Evolutionary conservation across 345 rosid species (phyloP).

Genomic region (Brassica nigra): DNA sequence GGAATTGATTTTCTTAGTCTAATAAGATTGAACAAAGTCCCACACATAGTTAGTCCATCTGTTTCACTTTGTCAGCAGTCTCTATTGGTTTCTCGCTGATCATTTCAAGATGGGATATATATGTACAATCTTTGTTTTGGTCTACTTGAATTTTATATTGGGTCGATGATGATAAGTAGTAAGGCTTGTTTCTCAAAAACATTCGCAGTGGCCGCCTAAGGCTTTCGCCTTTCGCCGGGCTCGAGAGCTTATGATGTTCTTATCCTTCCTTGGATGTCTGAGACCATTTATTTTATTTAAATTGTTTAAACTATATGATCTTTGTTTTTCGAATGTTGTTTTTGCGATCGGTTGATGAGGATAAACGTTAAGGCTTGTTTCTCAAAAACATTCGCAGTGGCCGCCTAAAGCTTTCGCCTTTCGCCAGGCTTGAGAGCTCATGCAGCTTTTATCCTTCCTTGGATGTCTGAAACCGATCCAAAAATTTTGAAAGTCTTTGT

Average conservation of each 20-base stretch:
- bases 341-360: constrained; percentile 44
- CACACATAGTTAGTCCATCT: constrained; percentile 31
- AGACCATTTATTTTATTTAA: not conserved
- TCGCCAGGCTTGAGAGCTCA: constrained; percentile 61
- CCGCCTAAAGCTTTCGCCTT: constrained; percentile 81
- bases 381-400: constrained; percentile 87
- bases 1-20: constrained; percentile 5
- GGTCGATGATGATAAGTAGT: not conserved
- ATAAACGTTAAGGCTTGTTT: constrained; percentile 55
- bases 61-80: constrained; percentile 42
- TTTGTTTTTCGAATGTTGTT: no score
- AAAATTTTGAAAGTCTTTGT: not conserved
- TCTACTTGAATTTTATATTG: not conserved
- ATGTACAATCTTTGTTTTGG: not conserved
- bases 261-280: constrained; percentile 48
- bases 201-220: constrained; percentile 89
- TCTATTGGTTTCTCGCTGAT: constrained; percentile 36
- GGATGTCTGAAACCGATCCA: constrained; percentile 45
- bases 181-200: constrained; percentile 74
- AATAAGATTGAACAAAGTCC: constrained; percentile 32
- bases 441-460: constrained; percentile 64
- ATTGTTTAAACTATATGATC: no score
- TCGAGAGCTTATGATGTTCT: not conserved
- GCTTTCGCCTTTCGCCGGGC: constrained; percentile 65
- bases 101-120: constrained; percentile 32